Percentiles rank a stretch among this genome's conserved stretches.
Conservation (phyloP, 345 rosid genomes). For the Syzygium grande region DNA sequence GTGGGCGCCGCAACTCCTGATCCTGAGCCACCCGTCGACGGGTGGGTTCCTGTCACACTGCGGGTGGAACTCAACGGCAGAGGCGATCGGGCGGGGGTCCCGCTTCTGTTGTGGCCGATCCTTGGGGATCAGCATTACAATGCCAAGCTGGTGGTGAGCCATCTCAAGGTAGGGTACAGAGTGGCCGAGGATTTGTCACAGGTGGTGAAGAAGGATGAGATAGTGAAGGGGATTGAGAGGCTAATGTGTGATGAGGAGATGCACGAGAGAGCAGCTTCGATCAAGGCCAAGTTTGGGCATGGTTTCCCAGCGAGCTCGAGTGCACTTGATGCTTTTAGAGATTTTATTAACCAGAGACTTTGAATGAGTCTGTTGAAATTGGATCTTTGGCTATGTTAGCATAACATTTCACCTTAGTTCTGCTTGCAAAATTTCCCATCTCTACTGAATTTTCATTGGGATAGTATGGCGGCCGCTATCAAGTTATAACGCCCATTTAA, state of each 20-base stretch:
- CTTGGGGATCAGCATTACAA: constrained; percentile 25
- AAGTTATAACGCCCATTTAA: too few species aligned
- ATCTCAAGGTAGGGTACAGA: constrained; percentile 11
- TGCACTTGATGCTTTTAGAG: constrained; percentile 16
- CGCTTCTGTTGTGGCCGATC: constrained; percentile 26
- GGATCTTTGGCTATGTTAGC: not conserved
- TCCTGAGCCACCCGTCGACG: constrained; percentile 27
- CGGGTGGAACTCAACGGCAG: constrained; percentile 37
- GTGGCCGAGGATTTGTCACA: constrained; percentile 18
- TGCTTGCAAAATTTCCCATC: not conserved
- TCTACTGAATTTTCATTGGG: not conserved
- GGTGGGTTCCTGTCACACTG: constrained; percentile 37
- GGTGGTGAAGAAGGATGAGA: constrained; percentile 12
- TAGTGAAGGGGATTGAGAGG: constrained; percentile 19
- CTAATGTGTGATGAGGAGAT: constrained; percentile 26
- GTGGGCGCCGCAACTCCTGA: constrained; percentile 35
- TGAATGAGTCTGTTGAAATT: fast-evolving
- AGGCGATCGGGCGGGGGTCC: constrained; percentile 21
- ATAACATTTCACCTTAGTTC: not conserved
- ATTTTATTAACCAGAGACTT: not conserved
- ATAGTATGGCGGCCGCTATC: too few species aligned
- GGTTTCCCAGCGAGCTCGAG: constrained; percentile 20
- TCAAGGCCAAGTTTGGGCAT: constrained; percentile 5
- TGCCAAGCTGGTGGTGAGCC: constrained; percentile 22
- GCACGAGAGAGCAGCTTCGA: constrained; percentile 3